Conservation (phyloP, 148 eudicot genomes). For the Silene latifolia region DNA sequence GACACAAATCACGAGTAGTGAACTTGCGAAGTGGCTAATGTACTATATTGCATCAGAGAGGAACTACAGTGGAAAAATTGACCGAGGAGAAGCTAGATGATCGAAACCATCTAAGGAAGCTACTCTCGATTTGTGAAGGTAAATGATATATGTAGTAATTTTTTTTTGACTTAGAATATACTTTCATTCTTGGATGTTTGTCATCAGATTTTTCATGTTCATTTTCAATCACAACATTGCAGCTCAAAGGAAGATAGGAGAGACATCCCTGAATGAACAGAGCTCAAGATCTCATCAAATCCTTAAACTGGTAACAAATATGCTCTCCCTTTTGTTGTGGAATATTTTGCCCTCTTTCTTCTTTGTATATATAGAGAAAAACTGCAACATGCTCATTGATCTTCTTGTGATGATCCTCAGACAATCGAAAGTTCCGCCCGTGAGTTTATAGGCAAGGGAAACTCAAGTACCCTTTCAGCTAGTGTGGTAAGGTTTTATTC, state of each 20-base stretch:
- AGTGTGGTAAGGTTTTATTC: conserved; percentile 61
- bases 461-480: conserved; percentile 84
- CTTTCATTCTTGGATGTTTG: neutral
- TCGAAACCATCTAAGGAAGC: conserved; percentile 76
- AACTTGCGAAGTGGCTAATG: conserved; percentile 10
- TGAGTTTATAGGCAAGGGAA: conserved; percentile 83
- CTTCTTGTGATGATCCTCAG: conserved; percentile 32
- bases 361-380: neutral
- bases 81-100: conserved; percentile 83
- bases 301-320: conserved; percentile 57
- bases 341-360: neutral
- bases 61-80: conserved; percentile 82
- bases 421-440: conserved; percentile 94
- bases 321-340: conserved; percentile 9
- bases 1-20: neutral
- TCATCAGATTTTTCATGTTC: conserved; percentile 6
- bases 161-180: neutral
- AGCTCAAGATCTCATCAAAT: conserved; percentile 96
- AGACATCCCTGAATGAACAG: conserved; percentile 78
- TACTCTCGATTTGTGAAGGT: conserved; percentile 89
- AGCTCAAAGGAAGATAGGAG: conserved; percentile 88
- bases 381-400: neutral
- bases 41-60: conserved; percentile 46
- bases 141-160: neutral
- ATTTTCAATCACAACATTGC: conserved; percentile 17